Base-by-base conservation (phyloP, 148 eudicot genomes). In the Rhododendron griersonianum region DNA sequence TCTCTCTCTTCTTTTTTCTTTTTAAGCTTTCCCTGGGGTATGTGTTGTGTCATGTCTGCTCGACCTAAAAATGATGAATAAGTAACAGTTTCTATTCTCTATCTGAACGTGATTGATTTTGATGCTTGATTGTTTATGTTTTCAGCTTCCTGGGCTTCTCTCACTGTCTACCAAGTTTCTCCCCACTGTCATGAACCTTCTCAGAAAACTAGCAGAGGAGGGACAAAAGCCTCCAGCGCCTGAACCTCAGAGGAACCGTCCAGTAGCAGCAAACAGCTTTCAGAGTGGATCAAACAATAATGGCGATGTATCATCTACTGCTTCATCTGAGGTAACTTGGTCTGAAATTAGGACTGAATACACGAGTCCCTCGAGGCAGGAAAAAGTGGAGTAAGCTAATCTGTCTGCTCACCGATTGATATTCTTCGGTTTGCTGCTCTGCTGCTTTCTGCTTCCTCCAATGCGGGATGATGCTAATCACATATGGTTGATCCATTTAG, bases 121-220 rank as follows among this genome's bases (percentile, higher is more conserved):
- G 53, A 86, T 82, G 69, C 73, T 87, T 82, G 74, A 39, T 81
- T 86, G 74, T 87, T 30, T 16, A 48, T 88, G 45, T 28, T 74
- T 91, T 44, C 96, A 96, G 99, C 94, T 96, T 84, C 98, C 99
- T 53, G 98, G 98, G 85, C 83, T 95, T 79, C 90, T 96, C 35
- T 93, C 99, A 55, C 53, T 96, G 71, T 96, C 99, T 51, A 91
- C 98, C 84, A 95, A 92, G 92, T 90, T 96, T 81, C 90, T 96
- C 81, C 99, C 99, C 23, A 94, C 98, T 16, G 88, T 94, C 83
- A 95, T 92, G 94, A 94, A 93, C 89, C 92, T 97, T 87, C 96
- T 97, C 25, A 92, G 90, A 81, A 93, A 89, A 88, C 90, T 97
- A 86, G 99, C 99, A 0, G 99, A 95, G 84, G 93, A 91, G 30